phyloP scores from a whole-genome alignment of 306 rosid genomes.

The Glycyrrhiza uralensis region DNA sequence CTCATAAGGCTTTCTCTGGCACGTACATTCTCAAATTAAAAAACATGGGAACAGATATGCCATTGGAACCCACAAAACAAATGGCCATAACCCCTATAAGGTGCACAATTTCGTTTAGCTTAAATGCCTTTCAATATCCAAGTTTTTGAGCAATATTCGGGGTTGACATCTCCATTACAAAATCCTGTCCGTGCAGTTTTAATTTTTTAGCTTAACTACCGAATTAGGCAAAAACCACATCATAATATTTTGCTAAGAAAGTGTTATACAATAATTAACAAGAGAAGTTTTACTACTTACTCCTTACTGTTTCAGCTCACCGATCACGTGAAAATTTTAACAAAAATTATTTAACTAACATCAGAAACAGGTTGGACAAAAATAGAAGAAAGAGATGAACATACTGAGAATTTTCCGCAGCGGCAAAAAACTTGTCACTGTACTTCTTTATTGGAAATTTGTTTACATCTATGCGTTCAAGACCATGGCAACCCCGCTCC shows the following conservation, averaged over 20 bases:
- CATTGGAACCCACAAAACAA: background rate
- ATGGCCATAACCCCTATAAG: background rate
- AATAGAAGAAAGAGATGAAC: constrained; percentile 29
- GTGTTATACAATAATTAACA: background rate
- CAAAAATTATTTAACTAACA: background rate
- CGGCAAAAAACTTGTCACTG: constrained; percentile 66
- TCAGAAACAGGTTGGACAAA: background rate
- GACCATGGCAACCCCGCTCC: constrained; percentile 77
- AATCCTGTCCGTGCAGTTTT: background rate
- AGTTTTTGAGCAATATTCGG: background rate
- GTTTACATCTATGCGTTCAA: constrained; percentile 59
- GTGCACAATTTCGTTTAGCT: background rate
- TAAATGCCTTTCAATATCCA: background rate
- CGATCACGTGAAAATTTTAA: background rate
- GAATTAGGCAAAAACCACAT: constrained; percentile 1
- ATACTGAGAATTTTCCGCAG: constrained; percentile 82
- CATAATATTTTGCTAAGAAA: background rate
- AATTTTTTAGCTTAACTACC: background rate
- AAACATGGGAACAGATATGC: background rate
- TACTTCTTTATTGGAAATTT: constrained; percentile 84
- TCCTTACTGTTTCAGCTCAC: background rate
- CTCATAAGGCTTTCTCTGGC: background rate
- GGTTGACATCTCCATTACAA: constrained; percentile 9
- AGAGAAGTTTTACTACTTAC: background rate
- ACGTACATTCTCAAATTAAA: background rate